A percentile compares a stretch with the other conserved stretches of the same genome.
Conservation (phyloP, 208 protist species). For the Perkinsela sp. region DNA sequence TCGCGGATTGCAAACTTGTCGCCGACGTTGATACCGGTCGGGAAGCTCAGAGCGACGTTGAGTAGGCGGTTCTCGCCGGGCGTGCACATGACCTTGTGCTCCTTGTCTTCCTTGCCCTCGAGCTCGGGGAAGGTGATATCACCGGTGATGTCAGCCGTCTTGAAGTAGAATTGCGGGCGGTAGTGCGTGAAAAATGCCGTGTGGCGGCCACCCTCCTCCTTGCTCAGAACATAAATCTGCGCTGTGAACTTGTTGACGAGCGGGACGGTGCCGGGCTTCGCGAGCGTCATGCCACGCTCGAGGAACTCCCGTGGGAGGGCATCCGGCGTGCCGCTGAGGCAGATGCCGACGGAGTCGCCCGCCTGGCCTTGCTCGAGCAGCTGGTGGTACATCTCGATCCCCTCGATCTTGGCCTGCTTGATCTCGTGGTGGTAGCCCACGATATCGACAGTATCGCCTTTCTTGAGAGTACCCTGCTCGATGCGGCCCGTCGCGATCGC, state of each 20-base stretch:
- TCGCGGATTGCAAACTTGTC: slow-evolving; percentile 92
- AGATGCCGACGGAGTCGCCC: slow-evolving; percentile 87
- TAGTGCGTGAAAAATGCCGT: slow-evolving; percentile 88
- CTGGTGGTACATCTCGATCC: slow-evolving; percentile 90
- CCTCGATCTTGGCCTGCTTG: slow-evolving; percentile 53
- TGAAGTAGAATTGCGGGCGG: slow-evolving; percentile 88
- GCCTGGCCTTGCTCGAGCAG: slow-evolving; percentile 72
- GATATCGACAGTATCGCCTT: slow-evolving; percentile 80
- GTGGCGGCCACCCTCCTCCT: slow-evolving; percentile 92
- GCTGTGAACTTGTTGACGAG: slow-evolving; percentile 74
- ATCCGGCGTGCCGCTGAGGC: slow-evolving; percentile 49
- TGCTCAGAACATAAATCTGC: slow-evolving; percentile 88
- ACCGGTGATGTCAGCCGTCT: slow-evolving; percentile 86
- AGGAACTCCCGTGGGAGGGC: slow-evolving; percentile 81
- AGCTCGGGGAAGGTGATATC: slow-evolving; percentile 69
- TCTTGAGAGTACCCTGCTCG: slow-evolving; percentile 71
- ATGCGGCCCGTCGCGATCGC: slow-evolving; percentile 82
- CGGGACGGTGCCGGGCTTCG: slow-evolving; percentile 63
- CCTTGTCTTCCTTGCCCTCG: slow-evolving; percentile 36
- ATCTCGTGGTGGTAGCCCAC: slow-evolving; percentile 66
- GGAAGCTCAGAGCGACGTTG: slow-evolving; percentile 63
- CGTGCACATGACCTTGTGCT: slow-evolving; percentile 82
- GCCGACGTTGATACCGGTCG: slow-evolving; percentile 70
- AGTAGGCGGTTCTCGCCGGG: slow-evolving; percentile 87
- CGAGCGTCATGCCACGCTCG: slow-evolving; percentile 74